Evolutionary conservation across 2,329 filamentous ascomycete genomes (phyloP).

Genomic region (Alternaria brassicae): DNA sequence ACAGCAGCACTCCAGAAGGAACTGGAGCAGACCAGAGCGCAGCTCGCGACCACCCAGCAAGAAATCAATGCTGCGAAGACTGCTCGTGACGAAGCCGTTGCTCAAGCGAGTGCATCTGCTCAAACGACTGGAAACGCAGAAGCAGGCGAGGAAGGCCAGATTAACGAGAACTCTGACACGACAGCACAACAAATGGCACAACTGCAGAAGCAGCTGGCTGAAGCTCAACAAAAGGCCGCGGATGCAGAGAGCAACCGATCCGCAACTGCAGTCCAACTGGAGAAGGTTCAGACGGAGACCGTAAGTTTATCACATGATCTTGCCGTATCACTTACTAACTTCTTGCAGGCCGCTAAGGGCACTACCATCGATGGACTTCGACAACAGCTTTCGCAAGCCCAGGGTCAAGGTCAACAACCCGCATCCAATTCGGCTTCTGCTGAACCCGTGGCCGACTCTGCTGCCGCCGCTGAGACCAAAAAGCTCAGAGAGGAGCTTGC

Average conservation of each 20-base stretch:
- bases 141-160: slow-evolving; percentile 57
- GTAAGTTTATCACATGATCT: slow-evolving; percentile 29
- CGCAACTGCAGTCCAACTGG: slow-evolving; percentile 54
- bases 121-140: slow-evolving; percentile 40
- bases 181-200: slow-evolving; percentile 43
- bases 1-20: slow-evolving; percentile 63
- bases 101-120: slow-evolving; percentile 54
- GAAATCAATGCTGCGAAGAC: slow-evolving; percentile 66
- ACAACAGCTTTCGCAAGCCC: slow-evolving; percentile 41
- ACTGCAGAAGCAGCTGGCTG: slow-evolving; percentile 47
- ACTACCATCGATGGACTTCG: slow-evolving; percentile 47
- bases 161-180: slow-evolving; percentile 45
- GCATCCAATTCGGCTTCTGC: slow-evolving; percentile 13
- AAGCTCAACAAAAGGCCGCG: slow-evolving; percentile 36
- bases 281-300: slow-evolving; percentile 69
- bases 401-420: slow-evolving; percentile 24
- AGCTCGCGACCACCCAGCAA: slow-evolving; percentile 34
- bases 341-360: slow-evolving; percentile 49
- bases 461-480: slow-evolving; percentile 25
- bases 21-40: slow-evolving; percentile 24
- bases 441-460: slow-evolving; percentile 8
- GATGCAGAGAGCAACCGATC: slow-evolving; percentile 48
- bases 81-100: slow-evolving; percentile 69
- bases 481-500: slow-evolving; percentile 50
- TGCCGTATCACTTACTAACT: slow-evolving; percentile 21